Base-by-base conservation (phyloP, 2,329 filamentous ascomycete species). In the Coleophoma crateriformis region DNA sequence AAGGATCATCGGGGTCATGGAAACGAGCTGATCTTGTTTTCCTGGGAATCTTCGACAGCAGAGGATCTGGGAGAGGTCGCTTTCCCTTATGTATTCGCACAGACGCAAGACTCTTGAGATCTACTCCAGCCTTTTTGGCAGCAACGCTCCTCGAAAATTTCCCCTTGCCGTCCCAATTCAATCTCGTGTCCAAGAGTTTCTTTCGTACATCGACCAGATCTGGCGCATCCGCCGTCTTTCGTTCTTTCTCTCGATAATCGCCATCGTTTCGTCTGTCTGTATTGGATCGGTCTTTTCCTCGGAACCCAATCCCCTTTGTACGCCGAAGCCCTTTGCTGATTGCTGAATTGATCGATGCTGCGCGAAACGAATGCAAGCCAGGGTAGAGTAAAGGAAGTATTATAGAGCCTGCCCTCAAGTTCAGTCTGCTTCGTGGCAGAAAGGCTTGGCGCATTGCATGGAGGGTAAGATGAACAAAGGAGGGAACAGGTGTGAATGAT, bases 311-410 rank as follows among this genome's bases (percentile, higher is more conserved):
- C 15, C 64, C 64, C 58, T 61, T 74, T 56, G 57, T 79, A 66
- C 64, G 70, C 61, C 82, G 79, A 48, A 89, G 72, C 13, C 86
- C 86, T 42, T 77, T 74, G 56, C 82, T 79, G 60, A 90, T 90
- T 40, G 85, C 85, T 10, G 85, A 86, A 52, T 74, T 78, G 38
- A 88, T 74, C 39, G 82, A 84, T 19, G 78, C 76, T 61, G 70
- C 61, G 52, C 75, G 73, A 27, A 44, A 7, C 7, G 41, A 32
- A 17, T 37, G 47, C n/a, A 46, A 27, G n/a, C 35, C 34, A 14
- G 49, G 49, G 33, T 46, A 49, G 43, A 54, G 32, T 13, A 46
- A 39, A n/a, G 37, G 38, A 4, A 44, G 46, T 33, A 43, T 37
- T 45, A 47, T 32, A 39, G 37, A 48, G 32, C 40, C 19, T 20